These are phyloP conservation scores for Rhynchospora pubera DNA, from an alignment of 176 grass and related monocot species.

Conservation along the genomic window DNA sequence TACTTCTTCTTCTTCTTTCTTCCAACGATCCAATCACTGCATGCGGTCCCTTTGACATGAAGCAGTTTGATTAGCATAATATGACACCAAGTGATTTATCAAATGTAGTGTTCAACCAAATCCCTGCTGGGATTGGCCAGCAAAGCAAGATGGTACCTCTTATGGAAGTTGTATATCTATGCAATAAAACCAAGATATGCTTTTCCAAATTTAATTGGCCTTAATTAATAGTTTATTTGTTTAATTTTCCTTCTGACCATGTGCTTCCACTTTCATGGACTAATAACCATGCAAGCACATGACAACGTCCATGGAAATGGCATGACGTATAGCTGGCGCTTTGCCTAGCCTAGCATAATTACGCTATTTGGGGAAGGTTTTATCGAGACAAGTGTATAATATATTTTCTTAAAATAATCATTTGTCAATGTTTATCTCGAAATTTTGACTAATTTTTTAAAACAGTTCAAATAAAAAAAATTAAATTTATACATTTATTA, in stretches of 20 bases:
- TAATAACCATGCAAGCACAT: slow-evolving; percentile 22
- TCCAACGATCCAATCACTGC: too few relatives aligned
- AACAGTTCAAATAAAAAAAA: too few relatives aligned
- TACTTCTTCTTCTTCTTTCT: too few relatives aligned
- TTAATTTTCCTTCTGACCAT: background rate
- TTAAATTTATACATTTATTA: too few relatives aligned
- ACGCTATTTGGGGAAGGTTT: background rate
- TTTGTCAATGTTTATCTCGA: too few relatives aligned
- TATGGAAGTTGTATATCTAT: background rate
- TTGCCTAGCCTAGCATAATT: slow-evolving; percentile 6
- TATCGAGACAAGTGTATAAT: background rate
- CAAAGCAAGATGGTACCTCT: background rate
- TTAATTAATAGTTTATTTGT: background rate
- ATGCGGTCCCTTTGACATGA: slow-evolving; percentile 1
- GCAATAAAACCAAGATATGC: background rate
- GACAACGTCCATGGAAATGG: background rate
- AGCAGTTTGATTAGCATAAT: background rate
- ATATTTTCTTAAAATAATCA: background rate
- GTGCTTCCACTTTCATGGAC: background rate
- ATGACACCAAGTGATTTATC: background rate
- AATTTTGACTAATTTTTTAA: too few relatives aligned
- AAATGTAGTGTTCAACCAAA: background rate
- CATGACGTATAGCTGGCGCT: background rate
- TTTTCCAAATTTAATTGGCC: background rate
- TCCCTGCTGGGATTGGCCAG: background rate